Evolutionary conservation across 176 grass and related monocot genomes (phyloP), one percentile per base, ranked within the genome.

Genomic region (Rhipidocladum racemiflorum): DNA sequence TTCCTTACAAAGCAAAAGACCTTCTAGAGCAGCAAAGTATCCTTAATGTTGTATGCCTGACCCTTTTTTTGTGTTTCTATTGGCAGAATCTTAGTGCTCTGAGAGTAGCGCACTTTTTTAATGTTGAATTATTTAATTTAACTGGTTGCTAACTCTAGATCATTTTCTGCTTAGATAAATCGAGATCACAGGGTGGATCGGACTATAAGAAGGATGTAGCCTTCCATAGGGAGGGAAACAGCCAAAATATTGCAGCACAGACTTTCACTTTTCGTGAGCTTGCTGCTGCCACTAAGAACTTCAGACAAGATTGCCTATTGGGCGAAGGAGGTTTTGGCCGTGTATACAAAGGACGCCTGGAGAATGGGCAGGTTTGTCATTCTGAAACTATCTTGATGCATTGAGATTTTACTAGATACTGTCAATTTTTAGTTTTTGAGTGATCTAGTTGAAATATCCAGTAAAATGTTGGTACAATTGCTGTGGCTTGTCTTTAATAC

Each of bases 261-360:
- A 97, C 89, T 49, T 97, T 97, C 73, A 97, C 94, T 80, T 97
- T 97, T 53, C 86, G 91, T 76, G 94, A 97, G 70, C 91, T 97
- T 80, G 94, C 94, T 53, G 84, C 84, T 60, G 94, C 86, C 53
- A 97, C 94, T 2, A 93, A 93, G 83, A 97, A 97, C 72, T 97
- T 97, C 81, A 83, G 84, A 53, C 86, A 93, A 72, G 94, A 97
- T 82, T 84, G 88, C 84, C 69, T 89, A 43, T 78, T 97, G 79
- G 91, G 94, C 1, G 94, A 93, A 81, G 94, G 94, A 61, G 94
- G 94, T 73, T 93, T 97, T 14, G 94, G 91, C 20, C 77, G 86
- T 68, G 94, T 97, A 28, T 97, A 97, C 84, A 92, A 72, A 89
- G 94, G 94, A 51, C 84, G 73, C 13, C 73, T 97, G 70, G 94